phyloP scores from a whole-genome alignment of 495 filamentous ascomycete genomes.

The Penicillium egyptiacum region DNA sequence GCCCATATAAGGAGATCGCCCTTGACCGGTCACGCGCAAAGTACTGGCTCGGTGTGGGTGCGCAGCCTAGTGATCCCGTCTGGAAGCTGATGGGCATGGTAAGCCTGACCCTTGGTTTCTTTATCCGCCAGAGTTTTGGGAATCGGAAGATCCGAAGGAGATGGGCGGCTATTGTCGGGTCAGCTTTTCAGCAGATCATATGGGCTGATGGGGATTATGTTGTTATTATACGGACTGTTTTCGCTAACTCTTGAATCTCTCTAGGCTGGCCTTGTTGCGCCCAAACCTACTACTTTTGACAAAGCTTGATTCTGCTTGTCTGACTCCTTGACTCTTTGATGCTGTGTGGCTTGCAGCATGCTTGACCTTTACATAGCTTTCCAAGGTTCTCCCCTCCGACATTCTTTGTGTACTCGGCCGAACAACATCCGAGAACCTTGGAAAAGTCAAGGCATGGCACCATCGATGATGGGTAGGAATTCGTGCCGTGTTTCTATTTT shows the following conservation, averaged over 20 bases:
- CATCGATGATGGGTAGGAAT: background rate
- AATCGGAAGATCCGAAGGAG: background rate
- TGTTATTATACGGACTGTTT: background rate
- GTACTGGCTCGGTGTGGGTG: slow-evolving; percentile 97
- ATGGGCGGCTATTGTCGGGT: background rate
- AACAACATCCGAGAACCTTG: background rate
- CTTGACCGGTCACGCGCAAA: slow-evolving; percentile 77
- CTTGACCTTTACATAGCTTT: background rate
- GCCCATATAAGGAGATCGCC: slow-evolving; percentile 82
- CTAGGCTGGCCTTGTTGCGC: slow-evolving; percentile 36
- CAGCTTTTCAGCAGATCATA: background rate
- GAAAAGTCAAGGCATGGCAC: background rate
- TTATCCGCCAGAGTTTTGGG: background rate
- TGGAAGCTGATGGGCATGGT: slow-evolving; percentile 89
- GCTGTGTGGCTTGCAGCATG: background rate
- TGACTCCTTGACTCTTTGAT: slow-evolving; percentile 1
- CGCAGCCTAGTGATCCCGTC: slow-evolving; percentile 84
- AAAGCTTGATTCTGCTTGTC: slow-evolving; percentile 20
- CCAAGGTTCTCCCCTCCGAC: background rate
- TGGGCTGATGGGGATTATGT: background rate
- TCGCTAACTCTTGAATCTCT: slow-evolving; percentile 1
- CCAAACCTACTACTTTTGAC: slow-evolving; percentile 29
- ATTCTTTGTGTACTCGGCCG: slow-evolving; percentile 7
- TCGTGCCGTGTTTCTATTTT: slow-evolving; percentile 8
- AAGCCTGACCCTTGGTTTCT: slow-evolving; percentile 31